Evolutionary conservation across 495 filamentous ascomycete species (phyloP).

Genomic region (Zalerion maritima): DNA sequence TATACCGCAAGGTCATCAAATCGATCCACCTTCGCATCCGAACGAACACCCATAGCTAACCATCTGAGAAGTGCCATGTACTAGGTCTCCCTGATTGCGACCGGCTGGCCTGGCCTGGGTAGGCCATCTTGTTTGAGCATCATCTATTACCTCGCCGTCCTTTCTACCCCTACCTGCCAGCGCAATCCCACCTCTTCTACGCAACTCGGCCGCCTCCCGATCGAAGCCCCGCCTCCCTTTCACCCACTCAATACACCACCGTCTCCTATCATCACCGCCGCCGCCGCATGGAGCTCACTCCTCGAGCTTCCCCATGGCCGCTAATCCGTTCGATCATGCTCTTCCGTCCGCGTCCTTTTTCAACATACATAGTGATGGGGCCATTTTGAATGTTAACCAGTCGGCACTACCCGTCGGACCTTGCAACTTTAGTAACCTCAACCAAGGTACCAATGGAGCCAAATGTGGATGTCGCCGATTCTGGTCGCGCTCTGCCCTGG

Average conservation of each 20-base stretch:
- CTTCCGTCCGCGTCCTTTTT: constrained; percentile 28
- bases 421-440: constrained; percentile 48
- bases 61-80: constrained; percentile 25
- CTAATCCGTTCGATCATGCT: constrained; percentile 25
- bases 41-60: constrained; percentile 18
- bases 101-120: constrained; percentile 20
- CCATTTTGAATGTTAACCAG: constrained; percentile 12
- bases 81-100: constrained; percentile 26
- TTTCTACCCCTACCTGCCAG: not conserved
- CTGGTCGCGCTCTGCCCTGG: constrained; percentile 33
- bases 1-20: no score
- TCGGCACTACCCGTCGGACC: constrained; percentile 35
- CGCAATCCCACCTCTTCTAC: not conserved
- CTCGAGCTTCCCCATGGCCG: constrained; percentile 30
- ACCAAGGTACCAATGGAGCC: constrained; percentile 23
- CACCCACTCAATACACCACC: not conserved
- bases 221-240: not conserved
- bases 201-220: constrained; percentile 1
- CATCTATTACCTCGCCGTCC: constrained; percentile 16
- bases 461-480: constrained; percentile 54
- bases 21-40: no score
- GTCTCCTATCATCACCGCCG: not conserved
- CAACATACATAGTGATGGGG: constrained; percentile 33
- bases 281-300: not conserved
- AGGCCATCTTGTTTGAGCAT: constrained; percentile 8